Evolutionary conservation across 2,329 filamentous ascomycete species (phyloP), one percentile per base, ranked within the genome.

Genomic region (Malbranchea cinnamomea): DNA sequence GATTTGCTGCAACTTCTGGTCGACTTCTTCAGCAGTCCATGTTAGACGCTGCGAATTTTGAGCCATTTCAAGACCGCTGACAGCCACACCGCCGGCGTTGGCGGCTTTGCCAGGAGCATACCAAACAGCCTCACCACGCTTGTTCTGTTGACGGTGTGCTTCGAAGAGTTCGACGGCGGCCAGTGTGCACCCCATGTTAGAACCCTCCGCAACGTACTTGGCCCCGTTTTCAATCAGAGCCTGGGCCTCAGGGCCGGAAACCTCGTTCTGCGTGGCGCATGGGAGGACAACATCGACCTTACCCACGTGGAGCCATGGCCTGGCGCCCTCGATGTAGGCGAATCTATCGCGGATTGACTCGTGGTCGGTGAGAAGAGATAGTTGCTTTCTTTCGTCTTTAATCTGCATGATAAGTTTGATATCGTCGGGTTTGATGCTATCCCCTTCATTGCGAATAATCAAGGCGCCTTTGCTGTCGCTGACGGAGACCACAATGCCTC

Each of bases 111-210:
- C 87, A 29, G 87, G 87, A 11, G 80, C 89, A 59, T 95, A 95
- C 89, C 89, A 98, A 57, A 93, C 74, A 5, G 62, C 54, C 30
- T 60, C 59, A 41, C 71, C 73, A 65, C 82, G 74, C 54, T 71
- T 71, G 31, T 38, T 26, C 28, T 46, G 42, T 53, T 65, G 56
- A 47, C 67, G 73, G 45, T 85, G 71, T 48, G 75, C 65, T 11
- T 67, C 70, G 56, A 95, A 95, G 42, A 83, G 65, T 49, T 93
- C 80, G 49, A 98, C 94, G 44, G 87, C 87, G 42, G 80, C 84
- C 61, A 89, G 83, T 19, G 85, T 94, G 68, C 84, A 94, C 41
- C 89, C 89, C 89, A 98, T 95, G 74, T 95, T 95, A 62, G 79
- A 89, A 34, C 89, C 89, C 65, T 98, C 89, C 35, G 89, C 89